phyloP scores from a whole-genome alignment of 495 filamentous ascomycete species.

The Aspergillus carlsbadensis region DNA sequence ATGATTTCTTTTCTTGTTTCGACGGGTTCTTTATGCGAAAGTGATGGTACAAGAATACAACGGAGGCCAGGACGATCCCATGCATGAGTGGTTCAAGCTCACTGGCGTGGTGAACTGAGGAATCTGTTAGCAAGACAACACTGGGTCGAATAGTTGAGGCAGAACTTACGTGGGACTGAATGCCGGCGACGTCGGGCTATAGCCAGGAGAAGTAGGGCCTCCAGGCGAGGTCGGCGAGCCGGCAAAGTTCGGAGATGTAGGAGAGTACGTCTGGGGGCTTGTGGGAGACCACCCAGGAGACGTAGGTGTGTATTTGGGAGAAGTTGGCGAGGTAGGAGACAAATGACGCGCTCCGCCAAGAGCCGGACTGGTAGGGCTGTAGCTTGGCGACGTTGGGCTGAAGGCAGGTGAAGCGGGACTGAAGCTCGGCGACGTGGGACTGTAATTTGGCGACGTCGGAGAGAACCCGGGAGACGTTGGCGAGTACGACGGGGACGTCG shows the following conservation, averaged over 20 bases:
- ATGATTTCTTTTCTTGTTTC: slow-evolving; percentile 41
- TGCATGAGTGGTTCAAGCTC: slow-evolving; percentile 24
- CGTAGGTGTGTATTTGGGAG: slow-evolving; percentile 72
- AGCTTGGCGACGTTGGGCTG: slow-evolving; percentile 60
- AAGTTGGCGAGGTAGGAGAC: slow-evolving; percentile 69
- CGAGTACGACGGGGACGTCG: slow-evolving; percentile 71
- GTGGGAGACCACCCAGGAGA: slow-evolving; percentile 70
- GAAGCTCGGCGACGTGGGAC: slow-evolving; percentile 62
- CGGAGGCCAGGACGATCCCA: slow-evolving; percentile 23
- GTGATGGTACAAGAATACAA: slow-evolving; percentile 46
- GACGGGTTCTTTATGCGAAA: slow-evolving; percentile 19
- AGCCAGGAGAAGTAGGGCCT: slow-evolving; percentile 54
- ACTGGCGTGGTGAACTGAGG: slow-evolving; percentile 52
- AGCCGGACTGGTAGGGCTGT: slow-evolving; percentile 68
- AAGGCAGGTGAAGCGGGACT: slow-evolving; percentile 60
- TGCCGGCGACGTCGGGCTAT: slow-evolving; percentile 55
- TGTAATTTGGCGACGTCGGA: slow-evolving; percentile 66
- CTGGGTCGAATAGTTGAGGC: neutral
- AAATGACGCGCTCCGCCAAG: slow-evolving; percentile 46
- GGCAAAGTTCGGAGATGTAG: slow-evolving; percentile 70
- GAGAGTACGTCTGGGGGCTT: slow-evolving; percentile 70
- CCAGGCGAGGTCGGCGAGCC: slow-evolving; percentile 56
- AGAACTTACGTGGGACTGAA: slow-evolving; percentile 46
- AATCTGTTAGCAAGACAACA: slow-evolving; percentile 20
- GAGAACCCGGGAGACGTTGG: slow-evolving; percentile 84